A percentile compares a stretch with the other conserved stretches of the same genome.
phyloP scores from a whole-genome alignment of 306 rosid genomes.

The Sphenostylis stenocarpa region DNA sequence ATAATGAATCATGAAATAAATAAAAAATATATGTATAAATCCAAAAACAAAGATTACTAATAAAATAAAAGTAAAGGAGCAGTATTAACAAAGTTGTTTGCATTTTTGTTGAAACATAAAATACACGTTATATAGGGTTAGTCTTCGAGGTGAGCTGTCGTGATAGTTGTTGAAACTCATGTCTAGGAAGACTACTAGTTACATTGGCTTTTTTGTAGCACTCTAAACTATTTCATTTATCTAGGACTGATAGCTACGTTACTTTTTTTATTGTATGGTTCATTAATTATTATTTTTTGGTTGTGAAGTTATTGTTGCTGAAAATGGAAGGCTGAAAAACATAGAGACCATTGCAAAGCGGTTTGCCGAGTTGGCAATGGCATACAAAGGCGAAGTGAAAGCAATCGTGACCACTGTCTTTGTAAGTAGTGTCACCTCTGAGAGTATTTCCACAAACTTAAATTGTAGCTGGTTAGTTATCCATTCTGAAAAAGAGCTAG shows the following conservation, averaged over 20 bases:
- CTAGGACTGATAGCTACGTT: neutral
- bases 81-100: too few species aligned
- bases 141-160: neutral
- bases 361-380: conserved; percentile 82
- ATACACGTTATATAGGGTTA: neutral
- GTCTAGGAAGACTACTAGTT: neutral
- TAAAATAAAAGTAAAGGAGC: too few species aligned
- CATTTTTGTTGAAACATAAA: too few species aligned
- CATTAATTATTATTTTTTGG: conserved; percentile 7
- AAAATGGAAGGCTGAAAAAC: conserved; percentile 77
- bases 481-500: neutral
- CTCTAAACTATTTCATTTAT: neutral
- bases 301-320: conserved; percentile 65
- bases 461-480: neutral
- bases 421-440: conserved; percentile 50
- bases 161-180: neutral
- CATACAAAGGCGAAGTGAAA: conserved; percentile 86
- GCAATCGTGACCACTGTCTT: conserved; percentile 78
- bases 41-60: too few species aligned
- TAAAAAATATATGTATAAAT: too few species aligned
- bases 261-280: neutral
- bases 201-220: neutral
- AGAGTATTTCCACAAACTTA: neutral
- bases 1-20: too few species aligned
- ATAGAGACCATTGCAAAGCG: conserved; percentile 69